Conservation (phyloP, 345 rosid species). For the Toxicodendron radicans region DNA sequence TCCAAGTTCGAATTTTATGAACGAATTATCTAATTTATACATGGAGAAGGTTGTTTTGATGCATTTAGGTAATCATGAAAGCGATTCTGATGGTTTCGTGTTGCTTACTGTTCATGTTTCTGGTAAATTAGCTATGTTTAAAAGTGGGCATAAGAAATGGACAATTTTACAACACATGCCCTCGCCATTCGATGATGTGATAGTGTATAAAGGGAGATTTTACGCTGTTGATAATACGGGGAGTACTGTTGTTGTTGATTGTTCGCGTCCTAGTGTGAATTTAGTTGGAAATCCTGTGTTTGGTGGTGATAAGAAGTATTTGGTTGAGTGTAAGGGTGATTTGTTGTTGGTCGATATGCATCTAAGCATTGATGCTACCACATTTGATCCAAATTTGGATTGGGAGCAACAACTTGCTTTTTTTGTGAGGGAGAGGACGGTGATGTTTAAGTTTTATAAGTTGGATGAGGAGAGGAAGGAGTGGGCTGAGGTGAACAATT, state of each 20-base stretch:
- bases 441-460: conserved; percentile 64
- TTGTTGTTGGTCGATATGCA: conserved; percentile 83
- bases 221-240: conserved; percentile 79
- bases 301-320: conserved; percentile 89
- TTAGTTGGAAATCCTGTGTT: conserved; percentile 50
- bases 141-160: conserved; percentile 60
- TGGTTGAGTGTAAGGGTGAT: conserved; percentile 73
- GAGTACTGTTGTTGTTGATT: conserved; percentile 60
- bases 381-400: conserved; percentile 35
- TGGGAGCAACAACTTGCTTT: conserved; percentile 33
- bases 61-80: conserved; percentile 30
- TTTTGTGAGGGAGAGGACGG: conserved; percentile 68
- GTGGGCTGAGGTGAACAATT: conserved; percentile 58
- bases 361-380: conserved; percentile 57
- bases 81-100: conserved; percentile 36
- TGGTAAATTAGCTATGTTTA: conserved; percentile 81
- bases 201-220: conserved; percentile 52
- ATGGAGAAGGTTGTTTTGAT: conserved; percentile 76
- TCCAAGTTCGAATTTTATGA: conserved; percentile 45
- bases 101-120: conserved; percentile 88
- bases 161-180: conserved; percentile 68
- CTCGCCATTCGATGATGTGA: conserved; percentile 84
- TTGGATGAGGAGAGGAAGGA: conserved; percentile 41
- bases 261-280: conserved; percentile 26
- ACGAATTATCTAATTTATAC: conserved; percentile 40